Evolutionary conservation across 2,329 filamentous ascomycete genomes (phyloP).

Genomic region (Acephala macrosclerotiorum): DNA sequence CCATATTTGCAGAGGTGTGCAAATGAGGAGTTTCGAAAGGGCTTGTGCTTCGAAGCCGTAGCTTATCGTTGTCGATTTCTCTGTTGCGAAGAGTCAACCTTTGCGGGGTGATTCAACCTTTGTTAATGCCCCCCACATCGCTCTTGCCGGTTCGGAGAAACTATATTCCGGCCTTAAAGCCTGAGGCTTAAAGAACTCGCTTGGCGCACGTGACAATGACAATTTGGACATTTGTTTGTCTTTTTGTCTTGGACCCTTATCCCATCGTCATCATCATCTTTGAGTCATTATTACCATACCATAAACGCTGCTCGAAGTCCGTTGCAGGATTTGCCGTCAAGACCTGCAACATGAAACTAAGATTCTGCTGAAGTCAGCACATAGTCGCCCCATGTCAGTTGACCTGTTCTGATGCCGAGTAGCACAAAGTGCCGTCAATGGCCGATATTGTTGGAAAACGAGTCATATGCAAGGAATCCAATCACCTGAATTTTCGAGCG

Average conservation of each 20-base stretch:
- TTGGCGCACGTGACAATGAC: too few relatives aligned
- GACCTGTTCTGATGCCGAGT: slow-evolving; percentile 1
- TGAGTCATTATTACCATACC: background rate
- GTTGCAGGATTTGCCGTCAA: background rate
- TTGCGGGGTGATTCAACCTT: background rate
- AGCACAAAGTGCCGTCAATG: background rate
- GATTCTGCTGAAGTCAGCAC: background rate
- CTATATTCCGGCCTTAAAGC: background rate
- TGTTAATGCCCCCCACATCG: background rate
- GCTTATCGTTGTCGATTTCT: background rate
- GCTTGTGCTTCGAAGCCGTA: background rate
- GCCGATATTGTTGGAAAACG: background rate
- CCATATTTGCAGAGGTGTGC: slow-evolving; percentile 64
- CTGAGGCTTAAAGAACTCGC: too few relatives aligned
- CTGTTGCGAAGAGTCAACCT: background rate
- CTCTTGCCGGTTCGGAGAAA: background rate
- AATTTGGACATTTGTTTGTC: too few relatives aligned
- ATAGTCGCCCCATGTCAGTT: background rate
- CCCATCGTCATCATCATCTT: background rate
- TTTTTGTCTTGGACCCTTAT: background rate
- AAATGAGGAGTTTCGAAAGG: too few relatives aligned
- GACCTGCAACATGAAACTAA: background rate
- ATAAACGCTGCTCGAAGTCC: background rate
- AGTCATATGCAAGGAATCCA: background rate
- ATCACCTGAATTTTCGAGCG: background rate